Conservation (phyloP, 1,139 yeast species). For the Sugiyamaella paludigena region DNA sequence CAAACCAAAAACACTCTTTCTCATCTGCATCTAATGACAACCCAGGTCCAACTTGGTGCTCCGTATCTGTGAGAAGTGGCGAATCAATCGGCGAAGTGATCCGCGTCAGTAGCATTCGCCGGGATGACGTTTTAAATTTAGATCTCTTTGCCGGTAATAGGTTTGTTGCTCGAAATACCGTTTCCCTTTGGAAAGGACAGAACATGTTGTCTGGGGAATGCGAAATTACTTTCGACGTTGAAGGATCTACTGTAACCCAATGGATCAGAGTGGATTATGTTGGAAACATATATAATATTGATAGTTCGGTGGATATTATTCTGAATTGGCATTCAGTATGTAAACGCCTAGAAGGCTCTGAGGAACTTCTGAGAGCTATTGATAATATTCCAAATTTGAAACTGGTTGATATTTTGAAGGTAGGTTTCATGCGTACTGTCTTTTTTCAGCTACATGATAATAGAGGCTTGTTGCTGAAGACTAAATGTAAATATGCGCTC, state of each 20-base stretch:
- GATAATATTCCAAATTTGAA: constrained; percentile 3
- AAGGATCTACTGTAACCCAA: constrained; percentile 27
- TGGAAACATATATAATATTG: constrained; percentile 67
- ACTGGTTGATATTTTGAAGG: constrained; percentile 3
- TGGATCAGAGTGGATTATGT: constrained; percentile 58
- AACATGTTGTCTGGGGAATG: constrained; percentile 30
- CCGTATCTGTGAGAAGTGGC: constrained; percentile 71
- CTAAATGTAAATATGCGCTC: no score
- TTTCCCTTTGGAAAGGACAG: constrained; percentile 34
- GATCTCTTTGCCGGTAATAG: constrained; percentile 65
- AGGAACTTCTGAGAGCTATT: not conserved
- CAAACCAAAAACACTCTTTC: constrained; percentile 29
- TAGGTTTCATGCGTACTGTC: not conserved
- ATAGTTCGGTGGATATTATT: constrained; percentile 55
- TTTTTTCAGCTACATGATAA: not conserved
- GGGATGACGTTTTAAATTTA: constrained; percentile 56
- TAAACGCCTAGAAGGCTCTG: no score
- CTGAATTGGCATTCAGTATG: constrained; percentile 47
- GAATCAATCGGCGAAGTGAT: constrained; percentile 73
- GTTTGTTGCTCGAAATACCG: constrained; percentile 53
- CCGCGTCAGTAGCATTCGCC: constrained; percentile 55
- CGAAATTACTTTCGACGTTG: constrained; percentile 21
- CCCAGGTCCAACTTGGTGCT: constrained; percentile 60
- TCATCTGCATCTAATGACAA: constrained; percentile 68
- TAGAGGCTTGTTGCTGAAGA: not conserved